phyloP scores from a whole-genome alignment of 805 yeast genomes.

The Candida michaelii region DNA sequence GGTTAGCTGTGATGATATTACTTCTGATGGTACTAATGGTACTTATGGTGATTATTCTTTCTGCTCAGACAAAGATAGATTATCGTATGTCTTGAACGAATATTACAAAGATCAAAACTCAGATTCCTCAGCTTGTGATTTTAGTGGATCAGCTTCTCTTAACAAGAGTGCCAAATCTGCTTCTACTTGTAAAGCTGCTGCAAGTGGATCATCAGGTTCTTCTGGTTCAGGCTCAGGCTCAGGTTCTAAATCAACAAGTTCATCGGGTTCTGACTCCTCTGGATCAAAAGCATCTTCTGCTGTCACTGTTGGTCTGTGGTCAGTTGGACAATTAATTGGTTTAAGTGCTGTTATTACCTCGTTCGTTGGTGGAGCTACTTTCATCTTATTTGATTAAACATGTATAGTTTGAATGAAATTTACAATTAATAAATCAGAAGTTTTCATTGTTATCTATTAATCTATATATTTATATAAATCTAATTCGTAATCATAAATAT shows the following conservation, averaged over 20 bases:
- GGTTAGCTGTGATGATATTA: constrained; percentile 58
- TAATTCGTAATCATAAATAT: constrained; percentile 79
- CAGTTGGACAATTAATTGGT: constrained; percentile 34
- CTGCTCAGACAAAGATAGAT: constrained; percentile 65
- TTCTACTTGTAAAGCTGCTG: constrained; percentile 27
- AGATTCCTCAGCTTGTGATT: constrained; percentile 57
- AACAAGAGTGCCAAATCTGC: constrained; percentile 29
- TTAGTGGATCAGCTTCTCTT: constrained; percentile 64
- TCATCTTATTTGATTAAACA: constrained; percentile 23
- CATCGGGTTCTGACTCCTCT: constrained; percentile 26
- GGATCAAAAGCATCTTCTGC: constrained; percentile 19
- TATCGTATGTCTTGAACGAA: constrained; percentile 62
- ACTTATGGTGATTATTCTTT: constrained; percentile 70
- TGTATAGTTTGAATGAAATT: constrained; percentile 2
- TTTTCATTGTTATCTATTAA: background rate
- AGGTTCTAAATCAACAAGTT: constrained; percentile 18
- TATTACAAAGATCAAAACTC: constrained; percentile 54
- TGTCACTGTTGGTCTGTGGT: constrained; percentile 23
- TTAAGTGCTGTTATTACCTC: constrained; percentile 34
- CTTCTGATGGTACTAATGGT: constrained; percentile 63
- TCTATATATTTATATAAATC: constrained; percentile 1
- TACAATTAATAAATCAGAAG: background rate
- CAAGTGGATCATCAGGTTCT: constrained; percentile 15
- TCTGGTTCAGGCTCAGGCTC: constrained; percentile 23
- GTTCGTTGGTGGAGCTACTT: constrained; percentile 46